A percentile compares a stretch with the other conserved stretches of the same genome.
Conservation (phyloP, 768 basidiomycete species). For the Suillus tomentosus region DNA sequence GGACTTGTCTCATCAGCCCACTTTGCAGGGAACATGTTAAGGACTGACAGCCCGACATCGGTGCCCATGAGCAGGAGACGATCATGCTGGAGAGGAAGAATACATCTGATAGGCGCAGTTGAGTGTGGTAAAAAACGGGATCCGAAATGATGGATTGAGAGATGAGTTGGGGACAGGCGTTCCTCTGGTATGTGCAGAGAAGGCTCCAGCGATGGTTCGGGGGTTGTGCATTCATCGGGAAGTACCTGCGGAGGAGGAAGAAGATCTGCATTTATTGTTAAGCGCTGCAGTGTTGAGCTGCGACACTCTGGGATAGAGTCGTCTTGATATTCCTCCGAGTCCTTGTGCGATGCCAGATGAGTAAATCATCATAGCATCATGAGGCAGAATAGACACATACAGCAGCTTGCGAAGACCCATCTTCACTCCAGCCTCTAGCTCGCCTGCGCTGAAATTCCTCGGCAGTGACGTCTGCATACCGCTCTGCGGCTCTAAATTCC, state of each 20-base stretch:
- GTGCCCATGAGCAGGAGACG: slow-evolving; percentile 76
- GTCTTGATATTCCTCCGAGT: slow-evolving; percentile 12
- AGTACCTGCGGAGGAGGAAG: slow-evolving; percentile 15
- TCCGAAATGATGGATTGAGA: slow-evolving; percentile 76
- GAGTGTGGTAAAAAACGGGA: slow-evolving; percentile 85
- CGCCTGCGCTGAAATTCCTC: slow-evolving; percentile 59
- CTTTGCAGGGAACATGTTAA: slow-evolving; percentile 81
- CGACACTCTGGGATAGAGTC: slow-evolving; percentile 14
- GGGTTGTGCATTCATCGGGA: slow-evolving; percentile 10
- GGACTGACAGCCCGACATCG: slow-evolving; percentile 76
- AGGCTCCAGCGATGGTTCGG: slow-evolving; percentile 23
- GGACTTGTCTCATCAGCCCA: slow-evolving; percentile 47
- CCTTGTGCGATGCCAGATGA: slow-evolving; percentile 12
- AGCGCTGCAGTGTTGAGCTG: slow-evolving; percentile 35
- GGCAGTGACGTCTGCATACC: slow-evolving; percentile 65
- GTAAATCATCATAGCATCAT: neutral
- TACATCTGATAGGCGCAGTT: slow-evolving; percentile 70
- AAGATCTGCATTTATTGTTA: slow-evolving; percentile 46
- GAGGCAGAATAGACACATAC: slow-evolving; percentile 19
- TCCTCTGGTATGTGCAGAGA: slow-evolving; percentile 46
- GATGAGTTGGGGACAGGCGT: slow-evolving; percentile 58
- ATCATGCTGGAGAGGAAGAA: slow-evolving; percentile 69
- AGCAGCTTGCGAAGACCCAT: slow-evolving; percentile 24
- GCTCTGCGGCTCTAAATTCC: slow-evolving; percentile 71
- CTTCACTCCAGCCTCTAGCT: slow-evolving; percentile 71